Evolutionary conservation across 352 stramenopile species (phyloP).

Genomic region (Globisporangium cylindrosporum): DNA sequence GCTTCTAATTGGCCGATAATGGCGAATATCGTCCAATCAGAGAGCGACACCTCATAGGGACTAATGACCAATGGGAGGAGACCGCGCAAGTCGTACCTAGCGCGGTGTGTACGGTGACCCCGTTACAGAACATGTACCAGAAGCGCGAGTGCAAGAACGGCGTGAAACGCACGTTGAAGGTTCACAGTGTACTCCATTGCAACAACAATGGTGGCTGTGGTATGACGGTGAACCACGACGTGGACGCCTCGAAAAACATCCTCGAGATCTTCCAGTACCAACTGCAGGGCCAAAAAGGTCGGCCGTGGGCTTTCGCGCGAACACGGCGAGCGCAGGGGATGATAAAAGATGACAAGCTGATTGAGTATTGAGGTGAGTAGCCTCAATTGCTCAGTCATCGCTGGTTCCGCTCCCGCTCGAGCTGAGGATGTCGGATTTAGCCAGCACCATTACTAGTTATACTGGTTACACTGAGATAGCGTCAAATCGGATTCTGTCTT

Average conservation of each 20-base stretch:
- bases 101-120: too few species aligned
- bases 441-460: not conserved
- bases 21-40: constrained; percentile 1
- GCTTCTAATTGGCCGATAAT: not conserved
- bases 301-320: not conserved
- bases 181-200: constrained; percentile 12
- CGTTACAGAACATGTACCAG: not conserved
- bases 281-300: constrained; percentile 3
- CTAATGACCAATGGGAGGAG: constrained; percentile 2
- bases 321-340: not conserved
- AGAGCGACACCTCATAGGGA: not conserved
- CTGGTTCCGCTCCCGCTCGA: too few species aligned
- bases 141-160: not conserved
- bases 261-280: not conserved
- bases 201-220: constrained; percentile 2
- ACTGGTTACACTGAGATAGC: too few species aligned
- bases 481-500: not conserved
- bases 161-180: not conserved
- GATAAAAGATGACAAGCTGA: not conserved
- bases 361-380: not conserved
- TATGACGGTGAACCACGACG: constrained; percentile 8
- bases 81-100: too few species aligned
- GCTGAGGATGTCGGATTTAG: too few species aligned
- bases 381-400: too few species aligned
- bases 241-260: constrained; percentile 5